Evolutionary conservation across 768 basidiomycete genomes (phyloP), one percentile per base, ranked within the genome.

Genomic region (Leccinum pellstonianum): DNA sequence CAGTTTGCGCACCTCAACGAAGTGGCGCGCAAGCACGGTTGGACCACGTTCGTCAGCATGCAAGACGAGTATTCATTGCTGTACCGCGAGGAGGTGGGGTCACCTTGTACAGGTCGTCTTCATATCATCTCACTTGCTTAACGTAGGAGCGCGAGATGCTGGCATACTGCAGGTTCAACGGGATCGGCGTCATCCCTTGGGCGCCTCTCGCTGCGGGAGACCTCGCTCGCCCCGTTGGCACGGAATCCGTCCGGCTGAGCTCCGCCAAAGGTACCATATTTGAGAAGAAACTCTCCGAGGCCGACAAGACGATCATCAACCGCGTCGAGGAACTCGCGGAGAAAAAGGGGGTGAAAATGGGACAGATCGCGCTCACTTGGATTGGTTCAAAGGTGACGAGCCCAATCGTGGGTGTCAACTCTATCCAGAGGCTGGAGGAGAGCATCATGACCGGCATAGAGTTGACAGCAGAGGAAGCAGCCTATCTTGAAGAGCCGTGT

Each of bases 11-110:
- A 72, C 59, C 64, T 81, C 66, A 79, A 81, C 56, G 74, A 78
- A 41, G 74, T 80, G 5, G 81, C 81, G 12, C 70, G 70, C 49
- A 70, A 71, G 52, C 70, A 80, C 43, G 80, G 77, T 3, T 82
- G 82, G 76, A 82, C 83, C 5, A 79, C 75, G 60, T 86, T 86
- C 61, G 75, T 83, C 54, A 80, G 82, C 54, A 82, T 85, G 77
- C 83, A 85, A 70, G 76, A 78, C 52, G 79, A 81, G 54, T 79
- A 84, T 61, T 81, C 76, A 19, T 68, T 83, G 7, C 75, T 84
- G 23, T 84, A 86, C 66, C 75, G 82, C 19, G 79, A 83, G 59
- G 82, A 85, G 70, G 81, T 76, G 41, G 41, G 38, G n/a, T n/a
- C 15, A 8, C 9, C 41, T n/a, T n/a, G n/a, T 41, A 9, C 17